phyloP scores from a whole-genome alignment of 1,139 yeast species.

The Blastobotrys apis region DNA sequence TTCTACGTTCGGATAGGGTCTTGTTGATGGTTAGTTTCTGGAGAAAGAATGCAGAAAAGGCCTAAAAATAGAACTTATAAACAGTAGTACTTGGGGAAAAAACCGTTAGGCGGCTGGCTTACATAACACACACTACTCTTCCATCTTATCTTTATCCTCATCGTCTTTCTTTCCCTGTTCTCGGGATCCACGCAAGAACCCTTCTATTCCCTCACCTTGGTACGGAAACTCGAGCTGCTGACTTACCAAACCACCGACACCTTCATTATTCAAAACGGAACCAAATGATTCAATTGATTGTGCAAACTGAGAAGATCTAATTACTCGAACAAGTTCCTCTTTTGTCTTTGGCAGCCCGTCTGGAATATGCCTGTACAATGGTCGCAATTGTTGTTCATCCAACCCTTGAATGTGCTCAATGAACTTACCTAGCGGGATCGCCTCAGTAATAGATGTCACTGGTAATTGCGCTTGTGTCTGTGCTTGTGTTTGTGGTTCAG shows the following conservation, averaged over 20 bases:
- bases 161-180: constrained; percentile 26
- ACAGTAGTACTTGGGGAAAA: too few species aligned
- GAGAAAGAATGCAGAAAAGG: too few species aligned
- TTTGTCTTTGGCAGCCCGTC: constrained; percentile 41
- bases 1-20: too few species aligned
- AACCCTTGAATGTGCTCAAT: constrained; percentile 41
- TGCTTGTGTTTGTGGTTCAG: neutral
- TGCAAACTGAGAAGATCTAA: constrained; percentile 52
- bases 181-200: constrained; percentile 50
- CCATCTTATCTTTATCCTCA: constrained; percentile 12
- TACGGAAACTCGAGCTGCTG: constrained; percentile 50
- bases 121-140: constrained; percentile 5
- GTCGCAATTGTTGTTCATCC: constrained; percentile 38
- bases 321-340: constrained; percentile 43
- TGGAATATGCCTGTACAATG: constrained; percentile 46
- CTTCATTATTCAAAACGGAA: constrained; percentile 42
- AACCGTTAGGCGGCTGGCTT: too few species aligned
- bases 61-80: too few species aligned
- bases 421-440: constrained; percentile 41
- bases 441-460: constrained; percentile 37
- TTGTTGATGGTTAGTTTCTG: too few species aligned
- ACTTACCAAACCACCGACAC: constrained; percentile 53
- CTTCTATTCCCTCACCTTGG: constrained; percentile 56
- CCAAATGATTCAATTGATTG: constrained; percentile 46
- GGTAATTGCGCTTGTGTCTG: constrained; percentile 20